phyloP scores from a whole-genome alignment of 495 filamentous ascomycete genomes.

The Wilcoxina mikolae region DNA sequence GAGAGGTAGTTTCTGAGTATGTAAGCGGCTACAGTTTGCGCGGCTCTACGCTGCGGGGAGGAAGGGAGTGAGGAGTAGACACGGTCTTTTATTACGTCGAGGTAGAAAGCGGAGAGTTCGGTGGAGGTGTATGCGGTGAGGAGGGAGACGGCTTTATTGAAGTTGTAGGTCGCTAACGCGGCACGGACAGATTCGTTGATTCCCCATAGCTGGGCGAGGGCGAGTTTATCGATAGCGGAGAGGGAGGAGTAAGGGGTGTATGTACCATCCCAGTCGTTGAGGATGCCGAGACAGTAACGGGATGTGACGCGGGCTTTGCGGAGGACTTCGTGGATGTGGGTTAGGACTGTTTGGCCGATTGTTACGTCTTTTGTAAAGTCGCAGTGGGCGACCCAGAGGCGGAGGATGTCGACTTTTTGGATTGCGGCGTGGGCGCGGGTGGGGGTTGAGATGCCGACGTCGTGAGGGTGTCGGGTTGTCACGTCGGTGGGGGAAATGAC shows the following conservation, averaged over 20 bases:
- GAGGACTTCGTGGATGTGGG: conserved; percentile 54
- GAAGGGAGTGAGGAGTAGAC: conserved; percentile 63
- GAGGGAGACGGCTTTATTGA: conserved; percentile 43
- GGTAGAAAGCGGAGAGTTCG: conserved; percentile 83
- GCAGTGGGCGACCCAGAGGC: conserved; percentile 78
- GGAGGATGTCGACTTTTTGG: conserved; percentile 63
- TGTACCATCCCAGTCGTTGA: conserved; percentile 42
- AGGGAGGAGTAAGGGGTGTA: conserved; percentile 32
- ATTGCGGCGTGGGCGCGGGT: background rate
- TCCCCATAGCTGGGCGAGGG: conserved; percentile 54
- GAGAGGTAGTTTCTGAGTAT: conserved; percentile 56
- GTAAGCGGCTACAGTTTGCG: conserved; percentile 53
- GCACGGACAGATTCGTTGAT: conserved; percentile 44
- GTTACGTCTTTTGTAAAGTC: conserved; percentile 82
- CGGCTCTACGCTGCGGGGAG: conserved; percentile 37
- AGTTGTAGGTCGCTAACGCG: conserved; percentile 58
- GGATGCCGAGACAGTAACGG: conserved; percentile 72
- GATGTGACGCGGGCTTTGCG: conserved; percentile 76
- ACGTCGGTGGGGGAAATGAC: conserved; percentile 41
- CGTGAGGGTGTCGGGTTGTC: background rate
- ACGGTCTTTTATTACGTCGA: conserved; percentile 80
- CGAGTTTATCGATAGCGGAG: conserved; percentile 51
- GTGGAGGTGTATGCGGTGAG: conserved; percentile 66
- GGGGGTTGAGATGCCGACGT: background rate
- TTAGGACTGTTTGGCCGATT: conserved; percentile 59